These are phyloP conservation scores for Suillus alpinus DNA, from an alignment of 768 basidiomycete genomes.

Conservation along the genomic window DNA sequence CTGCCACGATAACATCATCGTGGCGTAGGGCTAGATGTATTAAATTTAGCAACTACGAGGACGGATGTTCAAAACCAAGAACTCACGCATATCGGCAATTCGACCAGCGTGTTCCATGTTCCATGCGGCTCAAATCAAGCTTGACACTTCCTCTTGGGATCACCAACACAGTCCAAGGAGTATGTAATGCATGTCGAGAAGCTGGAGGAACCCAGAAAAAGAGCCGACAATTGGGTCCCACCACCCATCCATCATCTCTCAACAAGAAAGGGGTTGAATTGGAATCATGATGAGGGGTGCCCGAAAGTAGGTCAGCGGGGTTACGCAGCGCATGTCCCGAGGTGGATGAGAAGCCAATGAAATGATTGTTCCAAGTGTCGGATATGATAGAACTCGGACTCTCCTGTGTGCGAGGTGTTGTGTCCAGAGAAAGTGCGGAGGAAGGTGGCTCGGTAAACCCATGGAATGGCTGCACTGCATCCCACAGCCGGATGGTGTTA, in stretches of 20 bases:
- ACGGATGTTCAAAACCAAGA: too few species aligned
- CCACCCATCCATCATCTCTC: not conserved
- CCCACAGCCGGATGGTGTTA: not conserved
- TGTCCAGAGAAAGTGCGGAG: too few species aligned
- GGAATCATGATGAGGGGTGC: not conserved
- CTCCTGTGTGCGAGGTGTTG: too few species aligned
- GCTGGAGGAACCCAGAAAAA: slow-evolving; percentile 2
- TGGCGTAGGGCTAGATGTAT: too few species aligned
- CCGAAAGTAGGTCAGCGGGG: not conserved
- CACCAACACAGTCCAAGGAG: not conserved
- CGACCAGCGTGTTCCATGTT: not conserved
- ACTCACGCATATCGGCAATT: not conserved
- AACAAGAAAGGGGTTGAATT: not conserved
- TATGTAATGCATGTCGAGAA: not conserved
- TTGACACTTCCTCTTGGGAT: not conserved
- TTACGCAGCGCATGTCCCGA: not conserved
- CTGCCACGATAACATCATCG: too few species aligned
- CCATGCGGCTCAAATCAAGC: slow-evolving; percentile 1
- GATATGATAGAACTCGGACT: too few species aligned
- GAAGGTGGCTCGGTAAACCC: too few species aligned
- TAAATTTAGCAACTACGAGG: too few species aligned
- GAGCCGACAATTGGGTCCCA: not conserved
- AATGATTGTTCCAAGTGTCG: not conserved
- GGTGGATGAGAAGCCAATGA: not conserved
- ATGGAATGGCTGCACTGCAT: not conserved